Evolutionary conservation across 257 asterid genomes (phyloP).

Genomic region (Solanum chiquidenum): DNA sequence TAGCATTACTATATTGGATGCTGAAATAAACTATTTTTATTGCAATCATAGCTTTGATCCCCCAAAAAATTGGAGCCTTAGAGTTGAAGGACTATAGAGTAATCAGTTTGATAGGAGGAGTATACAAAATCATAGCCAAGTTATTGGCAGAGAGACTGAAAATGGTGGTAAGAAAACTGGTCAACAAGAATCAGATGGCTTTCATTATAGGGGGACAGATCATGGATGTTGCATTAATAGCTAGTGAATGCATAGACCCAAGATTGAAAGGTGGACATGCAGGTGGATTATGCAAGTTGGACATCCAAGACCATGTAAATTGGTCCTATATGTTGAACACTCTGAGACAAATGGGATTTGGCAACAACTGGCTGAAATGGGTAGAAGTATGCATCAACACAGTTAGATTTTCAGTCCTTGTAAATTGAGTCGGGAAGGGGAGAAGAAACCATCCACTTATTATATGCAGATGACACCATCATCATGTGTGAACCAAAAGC

Average conservation of each 20-base stretch:
- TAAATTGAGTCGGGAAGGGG: background rate
- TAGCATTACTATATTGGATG: background rate
- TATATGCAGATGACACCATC: background rate
- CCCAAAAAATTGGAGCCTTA: background rate
- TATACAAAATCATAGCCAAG: background rate
- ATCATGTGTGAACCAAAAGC: background rate
- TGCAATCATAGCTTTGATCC: background rate
- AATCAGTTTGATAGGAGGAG: background rate
- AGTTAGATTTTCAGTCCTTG: background rate
- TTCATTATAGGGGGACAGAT: background rate
- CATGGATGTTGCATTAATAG: background rate
- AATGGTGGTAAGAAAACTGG: background rate
- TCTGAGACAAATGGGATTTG: background rate
- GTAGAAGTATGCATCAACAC: background rate
- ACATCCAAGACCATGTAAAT: background rate
- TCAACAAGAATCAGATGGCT: background rate
- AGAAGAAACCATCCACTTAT: background rate
- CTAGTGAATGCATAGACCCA: background rate
- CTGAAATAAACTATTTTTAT: background rate
- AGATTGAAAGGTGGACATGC: background rate
- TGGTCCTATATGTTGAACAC: background rate
- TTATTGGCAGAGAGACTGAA: background rate
- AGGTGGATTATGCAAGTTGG: background rate
- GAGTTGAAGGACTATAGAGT: background rate
- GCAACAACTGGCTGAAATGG: background rate